phyloP scores from a whole-genome alignment of 805 yeast genomes.

The Yamadazyma laniorum region DNA sequence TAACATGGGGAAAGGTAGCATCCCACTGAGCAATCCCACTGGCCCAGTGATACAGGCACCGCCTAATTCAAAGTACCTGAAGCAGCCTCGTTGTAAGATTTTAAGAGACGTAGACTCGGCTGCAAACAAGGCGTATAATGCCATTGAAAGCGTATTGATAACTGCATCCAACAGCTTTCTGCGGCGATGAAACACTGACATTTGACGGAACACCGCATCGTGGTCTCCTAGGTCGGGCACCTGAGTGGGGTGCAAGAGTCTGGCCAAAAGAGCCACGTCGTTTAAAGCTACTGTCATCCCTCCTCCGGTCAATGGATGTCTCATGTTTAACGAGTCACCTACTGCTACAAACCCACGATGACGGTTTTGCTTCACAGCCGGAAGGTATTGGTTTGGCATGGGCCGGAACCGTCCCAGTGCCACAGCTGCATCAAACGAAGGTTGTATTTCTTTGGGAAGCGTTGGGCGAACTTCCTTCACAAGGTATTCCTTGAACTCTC shows the following conservation, averaged over 20 bases:
- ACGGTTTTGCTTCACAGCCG: conserved; percentile 68
- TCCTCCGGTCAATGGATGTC: conserved; percentile 98
- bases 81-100: conserved; percentile 84
- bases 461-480: conserved; percentile 57
- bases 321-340: conserved; percentile 95
- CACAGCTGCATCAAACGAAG: conserved; percentile 69
- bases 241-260: conserved; percentile 53
- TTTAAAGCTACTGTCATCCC: conserved; percentile 98
- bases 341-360: conserved; percentile 71
- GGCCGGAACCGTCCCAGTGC: conserved; percentile 56
- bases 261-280: conserved; percentile 72
- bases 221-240: conserved; percentile 60
- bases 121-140: conserved; percentile 85
- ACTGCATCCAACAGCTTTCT: conserved; percentile 81
- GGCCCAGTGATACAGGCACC: conserved; percentile 80
- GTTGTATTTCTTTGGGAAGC: conserved; percentile 62
- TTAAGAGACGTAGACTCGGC: conserved; percentile 69
- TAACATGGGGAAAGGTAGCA: conserved; percentile 69
- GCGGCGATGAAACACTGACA: conserved; percentile 68
- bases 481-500: conserved; percentile 62
- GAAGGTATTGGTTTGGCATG: conserved; percentile 92
- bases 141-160: conserved; percentile 85
- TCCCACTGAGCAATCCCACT: conserved; percentile 78
- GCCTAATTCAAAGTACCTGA: conserved; percentile 79
- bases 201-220: conserved; percentile 51